phyloP scores from a whole-genome alignment of 768 basidiomycete species.

The Trametes cinnabarina region DNA sequence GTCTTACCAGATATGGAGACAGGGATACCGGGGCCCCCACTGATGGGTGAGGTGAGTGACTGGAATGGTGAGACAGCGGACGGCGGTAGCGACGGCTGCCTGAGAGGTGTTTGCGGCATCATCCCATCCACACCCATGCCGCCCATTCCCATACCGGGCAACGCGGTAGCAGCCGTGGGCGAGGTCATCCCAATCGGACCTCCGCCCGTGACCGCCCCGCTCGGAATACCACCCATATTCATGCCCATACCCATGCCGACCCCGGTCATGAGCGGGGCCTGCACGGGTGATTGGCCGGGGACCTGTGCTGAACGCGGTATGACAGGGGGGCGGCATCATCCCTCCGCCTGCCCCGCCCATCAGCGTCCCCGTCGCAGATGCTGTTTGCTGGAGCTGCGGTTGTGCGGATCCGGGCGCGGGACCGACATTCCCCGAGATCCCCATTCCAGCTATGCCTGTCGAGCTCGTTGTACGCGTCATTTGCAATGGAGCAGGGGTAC shows the following conservation, averaged over 20 bases:
- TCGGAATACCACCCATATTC: conserved; percentile 5
- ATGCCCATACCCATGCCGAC: conserved; percentile 18
- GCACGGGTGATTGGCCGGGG: too few relatives aligned
- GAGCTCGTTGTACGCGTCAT: conserved; percentile 6
- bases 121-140: conserved; percentile 17
- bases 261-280: background rate
- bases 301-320: conserved; percentile 24
- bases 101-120: conserved; percentile 23
- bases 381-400: background rate
- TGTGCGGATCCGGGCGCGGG: background rate
- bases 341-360: conserved; percentile 33
- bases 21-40: background rate
- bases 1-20: background rate
- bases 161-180: background rate
- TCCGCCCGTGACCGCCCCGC: conserved; percentile 8
- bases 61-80: conserved; percentile 21
- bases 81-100: conserved; percentile 26
- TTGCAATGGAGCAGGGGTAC: background rate
- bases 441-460: conserved; percentile 18
- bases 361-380: conserved; percentile 17
- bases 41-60: conserved; percentile 13
- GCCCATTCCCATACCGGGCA: background rate
- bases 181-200: conserved; percentile 17
- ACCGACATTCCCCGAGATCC: conserved; percentile 21
- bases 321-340: conserved; percentile 41